A percentile compares a stretch with the other conserved stretches of the same genome.
These are phyloP conservation scores for Chaetoceros tenuissimus DNA, from an alignment of 108 stramenopile genomes.

Conservation along the genomic window DNA sequence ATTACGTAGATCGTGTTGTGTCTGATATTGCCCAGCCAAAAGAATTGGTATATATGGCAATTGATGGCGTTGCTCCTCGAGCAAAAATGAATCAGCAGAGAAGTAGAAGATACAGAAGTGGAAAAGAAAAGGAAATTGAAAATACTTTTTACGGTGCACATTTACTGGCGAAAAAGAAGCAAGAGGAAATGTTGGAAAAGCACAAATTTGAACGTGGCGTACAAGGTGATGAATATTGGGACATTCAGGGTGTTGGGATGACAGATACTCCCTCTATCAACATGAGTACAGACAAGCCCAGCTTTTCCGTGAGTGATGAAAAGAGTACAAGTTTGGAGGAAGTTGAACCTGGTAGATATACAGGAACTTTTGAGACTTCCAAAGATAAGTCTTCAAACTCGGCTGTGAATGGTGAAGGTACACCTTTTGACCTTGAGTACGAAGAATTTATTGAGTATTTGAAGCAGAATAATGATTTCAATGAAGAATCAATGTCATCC, in stretches of 20 bases:
- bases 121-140: slow-evolving; percentile 82
- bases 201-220: neutral
- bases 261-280: neutral
- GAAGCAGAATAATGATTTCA: neutral
- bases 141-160: slow-evolving; percentile 61
- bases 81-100: slow-evolving; percentile 99
- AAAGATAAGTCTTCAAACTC: neutral
- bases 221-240: neutral
- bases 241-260: neutral
- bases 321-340: slow-evolving; percentile 18
- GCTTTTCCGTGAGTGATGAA: neutral
- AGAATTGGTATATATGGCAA: slow-evolving; percentile 88
- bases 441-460: neutral
- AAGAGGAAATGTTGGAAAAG: slow-evolving; percentile 9
- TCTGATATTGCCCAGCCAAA: slow-evolving; percentile 83
- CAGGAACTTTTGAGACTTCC: slow-evolving; percentile 46
- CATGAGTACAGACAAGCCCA: neutral
- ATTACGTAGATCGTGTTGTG: slow-evolving; percentile 88
- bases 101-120: slow-evolving; percentile 86
- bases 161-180: slow-evolving; percentile 35
- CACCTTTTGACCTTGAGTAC: neutral
- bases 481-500: slow-evolving; percentile 13
- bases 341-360: slow-evolving; percentile 37
- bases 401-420: too few species aligned
- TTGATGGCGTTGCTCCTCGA: slow-evolving; percentile 97